These are phyloP conservation scores for Botrytis elliptica DNA, from an alignment of 2,329 filamentous ascomycete species.

Conservation along the genomic window DNA sequence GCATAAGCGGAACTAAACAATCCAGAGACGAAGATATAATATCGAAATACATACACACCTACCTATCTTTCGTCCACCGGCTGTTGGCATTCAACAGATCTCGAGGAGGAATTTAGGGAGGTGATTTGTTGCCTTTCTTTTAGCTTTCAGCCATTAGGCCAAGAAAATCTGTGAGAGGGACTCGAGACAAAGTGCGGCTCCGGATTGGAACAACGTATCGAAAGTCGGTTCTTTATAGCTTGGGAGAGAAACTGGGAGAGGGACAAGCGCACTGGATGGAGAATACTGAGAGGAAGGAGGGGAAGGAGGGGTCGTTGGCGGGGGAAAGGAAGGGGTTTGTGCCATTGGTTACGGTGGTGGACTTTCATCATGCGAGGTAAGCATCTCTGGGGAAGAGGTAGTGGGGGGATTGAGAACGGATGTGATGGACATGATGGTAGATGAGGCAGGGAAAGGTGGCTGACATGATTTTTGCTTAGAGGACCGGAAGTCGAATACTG, in stretches of 20 bases:
- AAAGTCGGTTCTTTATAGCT: background rate
- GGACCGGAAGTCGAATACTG: constrained; percentile 93
- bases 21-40: background rate
- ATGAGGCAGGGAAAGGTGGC: constrained; percentile 21
- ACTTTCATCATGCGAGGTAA: constrained; percentile 74
- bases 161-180: constrained; percentile 11
- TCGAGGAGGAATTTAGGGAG: background rate
- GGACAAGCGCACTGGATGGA: constrained; percentile 16
- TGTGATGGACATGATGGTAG: constrained; percentile 5
- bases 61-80: background rate
- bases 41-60: background rate
- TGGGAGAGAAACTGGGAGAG: background rate
- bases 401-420: background rate
- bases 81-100: background rate
- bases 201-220: constrained; percentile 12
- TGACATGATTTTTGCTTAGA: constrained; percentile 37
- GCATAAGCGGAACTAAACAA: background rate
- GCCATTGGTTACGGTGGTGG: constrained; percentile 76
- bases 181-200: constrained; percentile 17
- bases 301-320: constrained; percentile 30
- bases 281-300: constrained; percentile 24
- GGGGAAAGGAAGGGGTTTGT: constrained; percentile 46
- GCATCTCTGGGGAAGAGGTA: constrained; percentile 5
- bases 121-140: background rate
- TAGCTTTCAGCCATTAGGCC: constrained; percentile 4